A percentile compares a stretch with the other conserved stretches of the same genome.
Evolutionary conservation across 1,284 basidiomycete species (phyloP).

Genomic region (Phenoliferia sp.): DNA sequence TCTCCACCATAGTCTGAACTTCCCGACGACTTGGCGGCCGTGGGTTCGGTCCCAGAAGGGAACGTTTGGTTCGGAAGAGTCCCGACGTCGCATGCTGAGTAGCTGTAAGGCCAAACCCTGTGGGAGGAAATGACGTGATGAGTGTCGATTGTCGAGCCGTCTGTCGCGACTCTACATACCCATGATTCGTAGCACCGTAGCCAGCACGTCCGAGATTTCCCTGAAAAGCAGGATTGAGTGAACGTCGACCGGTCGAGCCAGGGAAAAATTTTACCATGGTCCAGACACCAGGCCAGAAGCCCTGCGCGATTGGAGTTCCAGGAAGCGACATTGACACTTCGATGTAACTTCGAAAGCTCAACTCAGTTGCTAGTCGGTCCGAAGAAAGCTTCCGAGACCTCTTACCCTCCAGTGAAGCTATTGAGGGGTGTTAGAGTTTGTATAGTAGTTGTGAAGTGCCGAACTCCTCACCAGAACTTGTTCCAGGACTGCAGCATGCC

Average conservation of each 20-base stretch:
- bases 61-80: conserved; percentile 64
- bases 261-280: no score
- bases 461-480: conserved; percentile 63
- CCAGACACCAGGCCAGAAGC: conserved; percentile 40
- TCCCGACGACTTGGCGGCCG: conserved; percentile 31
- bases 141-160: conserved; percentile 53
- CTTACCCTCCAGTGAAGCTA: no score
- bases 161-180: conserved; percentile 53
- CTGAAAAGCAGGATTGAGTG: no score
- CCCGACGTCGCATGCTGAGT: conserved; percentile 38
- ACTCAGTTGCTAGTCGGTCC: not conserved
- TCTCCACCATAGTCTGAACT: conserved; percentile 39
- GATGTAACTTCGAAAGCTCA: conserved; percentile 67
- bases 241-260: no score
- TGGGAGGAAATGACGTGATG: not conserved
- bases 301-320: conserved; percentile 56
- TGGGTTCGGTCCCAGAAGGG: conserved; percentile 34
- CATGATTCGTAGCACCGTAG: conserved; percentile 73
- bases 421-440: no score
- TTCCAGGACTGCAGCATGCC: conserved; percentile 64
- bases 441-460: not conserved
- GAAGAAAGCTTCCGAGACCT: not conserved
- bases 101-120: not conserved
- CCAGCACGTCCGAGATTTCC: conserved; percentile 82
- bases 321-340: conserved; percentile 71